These are phyloP conservation scores for Russula emetica DNA, from an alignment of 768 basidiomycete genomes.

Conservation along the genomic window DNA sequence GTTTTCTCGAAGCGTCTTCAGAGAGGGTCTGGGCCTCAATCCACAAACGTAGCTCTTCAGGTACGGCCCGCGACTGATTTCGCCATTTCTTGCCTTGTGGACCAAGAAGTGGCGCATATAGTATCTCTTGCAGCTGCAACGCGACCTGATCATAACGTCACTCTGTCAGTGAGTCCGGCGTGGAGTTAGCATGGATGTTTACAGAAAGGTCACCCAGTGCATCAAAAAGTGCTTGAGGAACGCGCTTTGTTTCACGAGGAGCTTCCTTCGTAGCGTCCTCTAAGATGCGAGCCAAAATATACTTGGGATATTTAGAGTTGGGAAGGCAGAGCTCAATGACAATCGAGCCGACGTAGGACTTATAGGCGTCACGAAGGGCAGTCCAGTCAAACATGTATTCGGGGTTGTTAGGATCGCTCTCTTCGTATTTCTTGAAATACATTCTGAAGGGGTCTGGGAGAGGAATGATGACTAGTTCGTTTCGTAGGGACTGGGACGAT, in stretches of 20 bases:
- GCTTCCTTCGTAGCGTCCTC: constrained; percentile 70
- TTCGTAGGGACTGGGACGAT: constrained; percentile 22
- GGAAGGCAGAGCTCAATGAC: constrained; percentile 81
- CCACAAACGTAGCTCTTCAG: constrained; percentile 62
- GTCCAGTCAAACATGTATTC: constrained; percentile 65
- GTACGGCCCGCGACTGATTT: constrained; percentile 46
- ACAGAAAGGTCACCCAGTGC: constrained; percentile 80
- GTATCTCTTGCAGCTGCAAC: constrained; percentile 59
- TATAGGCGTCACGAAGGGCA: constrained; percentile 56
- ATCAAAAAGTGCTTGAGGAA: constrained; percentile 77
- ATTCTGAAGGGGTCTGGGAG: constrained; percentile 61
- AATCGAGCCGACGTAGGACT: constrained; percentile 79
- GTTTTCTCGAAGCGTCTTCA: constrained; percentile 48
- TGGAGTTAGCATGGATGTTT: constrained; percentile 28
- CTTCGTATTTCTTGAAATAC: constrained; percentile 55
- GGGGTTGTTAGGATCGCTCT: constrained; percentile 41
- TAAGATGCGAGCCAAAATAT: constrained; percentile 61
- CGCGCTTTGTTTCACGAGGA: constrained; percentile 67
- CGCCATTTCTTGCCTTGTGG: constrained; percentile 53
- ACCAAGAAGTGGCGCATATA: constrained; percentile 59
- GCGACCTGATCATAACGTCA: constrained; percentile 43
- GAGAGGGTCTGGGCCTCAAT: constrained; percentile 64
- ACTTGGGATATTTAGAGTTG: constrained; percentile 58
- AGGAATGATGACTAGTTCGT: constrained; percentile 7
- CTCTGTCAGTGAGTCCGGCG: neutral